Evolutionary conservation across 768 basidiomycete species (phyloP), one percentile per base, ranked within the genome.

Genomic region (Daedaleopsis nitida): DNA sequence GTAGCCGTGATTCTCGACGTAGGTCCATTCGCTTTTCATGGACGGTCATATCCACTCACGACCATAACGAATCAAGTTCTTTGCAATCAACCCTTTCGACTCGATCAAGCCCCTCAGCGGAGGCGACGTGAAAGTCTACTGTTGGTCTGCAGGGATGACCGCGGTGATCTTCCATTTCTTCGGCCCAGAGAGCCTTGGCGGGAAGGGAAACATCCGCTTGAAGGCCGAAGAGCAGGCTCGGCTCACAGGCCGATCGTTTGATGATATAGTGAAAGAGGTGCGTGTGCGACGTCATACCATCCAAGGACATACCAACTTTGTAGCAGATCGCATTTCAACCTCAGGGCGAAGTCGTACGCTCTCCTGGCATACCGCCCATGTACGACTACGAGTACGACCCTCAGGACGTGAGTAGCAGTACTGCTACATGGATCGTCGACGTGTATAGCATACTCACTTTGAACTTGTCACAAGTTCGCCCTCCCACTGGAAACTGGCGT

Each of bases 321-420:
- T 42, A 12, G 39, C 11, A 65, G 57, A 38, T 65, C 24, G 56
- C 43, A 2, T 56, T 32, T 5, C n/a, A 35, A 0, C n/a, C 42
- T 19, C 43, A 39, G 1, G 68, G 57, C 7, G 44, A 63, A 1
- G 35, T 71, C 10, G 42, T 66, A 11, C 43, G 43, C 1, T 34
- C 63, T 12, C 68, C 68, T 3, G 68, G 65, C 1, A 23, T 71
- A 23, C 68, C 70, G 13, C 55, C 62, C 3, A 65, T 70, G 49
- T 66, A 68, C 24, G 62, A 67, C 49, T 59, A 68, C 34, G 69
- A 70, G 53, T 14, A 43, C 13, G 14, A 38, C 38, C 64, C 66
- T 10, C 68, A 67, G 43, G 21, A 57, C 9, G 66, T 65, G 34
- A 35, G 52, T 58, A 7, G n/a, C 9, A 11, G 14, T n/a, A 16